Percentiles rank a stretch among this genome's conserved stretches.
phyloP scores from a whole-genome alignment of 2,329 filamentous ascomycete species.

The Aschersonia sp. region DNA sequence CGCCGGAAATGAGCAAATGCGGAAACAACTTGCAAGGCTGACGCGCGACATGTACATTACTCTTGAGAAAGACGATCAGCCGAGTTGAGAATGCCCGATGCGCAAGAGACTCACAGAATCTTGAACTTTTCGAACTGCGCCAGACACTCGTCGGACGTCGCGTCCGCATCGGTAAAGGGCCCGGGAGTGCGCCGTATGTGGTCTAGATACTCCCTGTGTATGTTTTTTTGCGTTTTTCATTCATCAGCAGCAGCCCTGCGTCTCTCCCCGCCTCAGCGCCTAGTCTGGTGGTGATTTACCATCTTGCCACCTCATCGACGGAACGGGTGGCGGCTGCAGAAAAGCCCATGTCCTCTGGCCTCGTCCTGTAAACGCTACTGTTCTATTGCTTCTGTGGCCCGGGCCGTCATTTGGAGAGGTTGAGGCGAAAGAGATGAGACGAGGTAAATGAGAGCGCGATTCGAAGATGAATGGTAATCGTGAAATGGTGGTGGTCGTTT shows the following conservation, averaged over 20 bases:
- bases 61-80: constrained; percentile 16
- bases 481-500: no score
- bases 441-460: no score
- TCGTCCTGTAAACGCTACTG: background rate
- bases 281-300: constrained; percentile 8
- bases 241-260: no score
- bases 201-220: constrained; percentile 65
- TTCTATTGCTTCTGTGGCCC: background rate
- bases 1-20: background rate
- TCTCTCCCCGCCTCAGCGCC: no score
- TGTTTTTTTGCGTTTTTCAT: no score
- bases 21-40: background rate
- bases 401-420: no score
- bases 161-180: constrained; percentile 61
- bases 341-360: constrained; percentile 12
- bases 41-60: constrained; percentile 30
- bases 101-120: constrained; percentile 44
- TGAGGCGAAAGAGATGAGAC: no score
- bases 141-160: constrained; percentile 35
- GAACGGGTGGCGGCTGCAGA: constrained; percentile 2
- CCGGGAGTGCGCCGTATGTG: constrained; percentile 62
- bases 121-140: constrained; percentile 54
- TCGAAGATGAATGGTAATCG: no score
- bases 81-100: background rate
- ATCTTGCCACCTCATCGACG: constrained; percentile 17